Percentiles rank a stretch among this genome's conserved stretches.
Evolutionary conservation across 129 eudicot species (phyloP).

Genomic region (Pittosporum tobira): DNA sequence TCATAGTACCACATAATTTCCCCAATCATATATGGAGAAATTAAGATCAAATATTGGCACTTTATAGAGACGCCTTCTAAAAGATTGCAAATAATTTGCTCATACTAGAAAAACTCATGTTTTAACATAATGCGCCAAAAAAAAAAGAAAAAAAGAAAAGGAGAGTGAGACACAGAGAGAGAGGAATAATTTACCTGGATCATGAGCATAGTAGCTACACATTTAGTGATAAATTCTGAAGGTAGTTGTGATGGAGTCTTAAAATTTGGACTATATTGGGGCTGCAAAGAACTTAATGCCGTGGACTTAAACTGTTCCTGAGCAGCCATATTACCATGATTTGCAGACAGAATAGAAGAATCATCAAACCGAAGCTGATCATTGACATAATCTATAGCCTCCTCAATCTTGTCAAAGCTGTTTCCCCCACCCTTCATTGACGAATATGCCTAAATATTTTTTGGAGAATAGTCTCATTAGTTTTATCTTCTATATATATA

Average conservation of each 20-base stretch:
- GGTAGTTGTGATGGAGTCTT: conserved; percentile 39
- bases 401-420: conserved; percentile 45
- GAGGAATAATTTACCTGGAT: conserved; percentile 47
- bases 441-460: conserved; percentile 44
- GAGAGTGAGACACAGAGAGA: not conserved
- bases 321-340: conserved; percentile 16
- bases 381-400: conserved; percentile 64
- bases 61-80: not conserved
- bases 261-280: conserved; percentile 24
- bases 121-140: not conserved
- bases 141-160: too few species aligned
- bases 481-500: too few species aligned
- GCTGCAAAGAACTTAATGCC: conserved; percentile 22
- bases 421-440: conserved; percentile 40
- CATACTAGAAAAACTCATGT: not conserved
- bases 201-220: conserved; percentile 79
- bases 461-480: too few species aligned
- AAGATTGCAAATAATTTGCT: not conserved
- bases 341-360: conserved; percentile 20
- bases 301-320: conserved; percentile 15
- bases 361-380: conserved; percentile 45
- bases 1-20: not conserved
- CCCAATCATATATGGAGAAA: not conserved
- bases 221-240: conserved; percentile 62
- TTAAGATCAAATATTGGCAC: not conserved